Conservation (phyloP, 139 green algal species). For the Tetraselmis chui region DNA sequence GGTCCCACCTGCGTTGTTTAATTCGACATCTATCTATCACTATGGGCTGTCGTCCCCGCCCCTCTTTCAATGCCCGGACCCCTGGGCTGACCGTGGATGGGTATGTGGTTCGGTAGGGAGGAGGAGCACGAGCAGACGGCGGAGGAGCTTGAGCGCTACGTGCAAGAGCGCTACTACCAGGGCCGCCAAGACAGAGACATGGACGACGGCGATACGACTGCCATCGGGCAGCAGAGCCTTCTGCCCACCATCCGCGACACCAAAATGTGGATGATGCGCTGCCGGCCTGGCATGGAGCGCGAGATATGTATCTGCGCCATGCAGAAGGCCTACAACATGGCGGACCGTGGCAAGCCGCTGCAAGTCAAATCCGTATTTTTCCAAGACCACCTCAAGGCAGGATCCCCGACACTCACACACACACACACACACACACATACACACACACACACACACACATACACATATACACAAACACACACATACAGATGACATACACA, state of each 20-base stretch:
- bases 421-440: too few relatives aligned
- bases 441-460: too few relatives aligned
- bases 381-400: conserved; percentile 85
- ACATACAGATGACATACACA: too few relatives aligned
- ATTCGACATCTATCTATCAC: too few relatives aligned
- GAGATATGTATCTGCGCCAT: conserved; percentile 77
- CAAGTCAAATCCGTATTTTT: conserved; percentile 82
- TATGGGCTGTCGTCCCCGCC: too few relatives aligned
- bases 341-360: conserved; percentile 47
- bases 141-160: conserved; percentile 73
- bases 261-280: conserved; percentile 88
- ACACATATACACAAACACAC: too few relatives aligned
- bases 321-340: conserved; percentile 72
- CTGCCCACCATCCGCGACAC: conserved; percentile 84
- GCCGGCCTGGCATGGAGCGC: conserved; percentile 64
- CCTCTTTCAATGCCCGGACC: background rate
- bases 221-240: conserved; percentile 82
- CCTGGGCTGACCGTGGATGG: background rate
- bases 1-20: too few relatives aligned
- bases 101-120: background rate
- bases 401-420: too few relatives aligned
- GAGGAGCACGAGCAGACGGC: conserved; percentile 52
- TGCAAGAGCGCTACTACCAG: conserved; percentile 67
- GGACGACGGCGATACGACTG: conserved; percentile 30
- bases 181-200: conserved; percentile 6